Conservation (phyloP, 768 basidiomycete species). For the Boletellus ananiceps region DNA sequence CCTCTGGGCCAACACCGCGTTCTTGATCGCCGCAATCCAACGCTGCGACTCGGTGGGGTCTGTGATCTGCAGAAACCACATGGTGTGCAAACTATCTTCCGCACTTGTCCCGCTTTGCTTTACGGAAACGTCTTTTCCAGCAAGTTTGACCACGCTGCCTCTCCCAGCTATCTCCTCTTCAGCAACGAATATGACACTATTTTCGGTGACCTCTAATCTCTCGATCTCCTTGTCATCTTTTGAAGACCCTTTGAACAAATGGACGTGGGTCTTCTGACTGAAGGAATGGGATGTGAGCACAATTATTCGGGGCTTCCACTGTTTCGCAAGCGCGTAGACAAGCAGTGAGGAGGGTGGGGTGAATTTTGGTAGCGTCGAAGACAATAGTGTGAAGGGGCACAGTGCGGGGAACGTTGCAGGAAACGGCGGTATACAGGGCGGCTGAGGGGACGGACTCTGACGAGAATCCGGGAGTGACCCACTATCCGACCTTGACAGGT, state of each 20-base stretch:
- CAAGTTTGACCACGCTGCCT: constrained; percentile 60
- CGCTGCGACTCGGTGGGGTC: constrained; percentile 59
- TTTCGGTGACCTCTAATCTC: constrained; percentile 69
- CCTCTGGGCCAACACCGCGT: constrained; percentile 67
- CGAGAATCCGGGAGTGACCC: constrained; percentile 17
- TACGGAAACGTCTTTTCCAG: constrained; percentile 55
- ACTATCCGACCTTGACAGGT: constrained; percentile 22
- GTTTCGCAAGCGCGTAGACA: constrained; percentile 66
- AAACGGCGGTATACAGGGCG: constrained; percentile 44
- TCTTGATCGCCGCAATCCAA: constrained; percentile 76
- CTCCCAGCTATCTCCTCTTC: constrained; percentile 48
- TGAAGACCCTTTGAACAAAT: constrained; percentile 63
- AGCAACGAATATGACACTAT: constrained; percentile 70
- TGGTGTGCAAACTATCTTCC: constrained; percentile 9
- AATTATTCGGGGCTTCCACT: constrained; percentile 65
- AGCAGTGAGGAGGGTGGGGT: constrained; percentile 64
- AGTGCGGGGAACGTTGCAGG: constrained; percentile 56
- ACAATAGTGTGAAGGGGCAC: constrained; percentile 46
- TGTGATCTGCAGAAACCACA: constrained; percentile 65
- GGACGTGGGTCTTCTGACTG: constrained; percentile 48
- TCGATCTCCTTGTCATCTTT: constrained; percentile 68
- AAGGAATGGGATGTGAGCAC: constrained; percentile 47
- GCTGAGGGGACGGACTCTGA: constrained; percentile 3
- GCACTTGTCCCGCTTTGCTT: constrained; percentile 23
- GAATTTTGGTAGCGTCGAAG: constrained; percentile 60